Conservation (phyloP, 768 basidiomycete species). For the Coprinopsis cinerea region DNA sequence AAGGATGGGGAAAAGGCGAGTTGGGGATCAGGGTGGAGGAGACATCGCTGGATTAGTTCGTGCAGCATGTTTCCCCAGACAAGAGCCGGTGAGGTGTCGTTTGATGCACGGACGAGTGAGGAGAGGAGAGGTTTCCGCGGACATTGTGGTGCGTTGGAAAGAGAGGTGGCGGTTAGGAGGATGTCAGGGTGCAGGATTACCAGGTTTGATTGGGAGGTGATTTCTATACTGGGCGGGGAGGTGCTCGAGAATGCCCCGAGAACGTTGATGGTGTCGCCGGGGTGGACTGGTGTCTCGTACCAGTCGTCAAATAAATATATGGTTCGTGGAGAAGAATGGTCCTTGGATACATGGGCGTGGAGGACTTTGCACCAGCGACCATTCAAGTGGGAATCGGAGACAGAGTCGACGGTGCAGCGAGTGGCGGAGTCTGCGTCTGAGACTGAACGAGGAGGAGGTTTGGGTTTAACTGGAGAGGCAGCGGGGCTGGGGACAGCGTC, state of each 20-base stretch:
- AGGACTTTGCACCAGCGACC: no score
- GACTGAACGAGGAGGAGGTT: slow-evolving; percentile 11
- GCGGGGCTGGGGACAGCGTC: slow-evolving; percentile 1
- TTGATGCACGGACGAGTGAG: slow-evolving; percentile 49
- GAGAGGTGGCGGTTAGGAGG: slow-evolving; percentile 84
- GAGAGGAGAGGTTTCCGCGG: slow-evolving; percentile 81
- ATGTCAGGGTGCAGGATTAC: slow-evolving; percentile 90
- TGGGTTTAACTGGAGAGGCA: slow-evolving; percentile 1
- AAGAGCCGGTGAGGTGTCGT: slow-evolving; percentile 58
- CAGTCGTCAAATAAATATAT: slow-evolving; percentile 77
- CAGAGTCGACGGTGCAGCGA: slow-evolving; percentile 59
- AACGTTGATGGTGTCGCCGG: slow-evolving; percentile 82
- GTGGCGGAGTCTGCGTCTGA: slow-evolving; percentile 43
- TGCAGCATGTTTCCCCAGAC: slow-evolving; percentile 95
- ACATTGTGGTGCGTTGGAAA: slow-evolving; percentile 81
- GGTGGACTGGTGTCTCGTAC: slow-evolving; percentile 46
- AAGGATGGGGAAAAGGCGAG: no score
- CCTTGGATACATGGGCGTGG: slow-evolving; percentile 39
- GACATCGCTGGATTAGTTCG: slow-evolving; percentile 80
- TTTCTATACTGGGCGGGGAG: slow-evolving; percentile 36
- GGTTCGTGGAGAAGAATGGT: slow-evolving; percentile 31
- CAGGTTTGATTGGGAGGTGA: slow-evolving; percentile 60
- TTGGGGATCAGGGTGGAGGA: no score
- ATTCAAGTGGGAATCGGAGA: no score
- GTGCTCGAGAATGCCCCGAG: slow-evolving; percentile 40